A percentile compares a stretch with the other conserved stretches of the same genome.
Conservation (phyloP, 441 rosid species). For the Codiaeum variegatum region DNA sequence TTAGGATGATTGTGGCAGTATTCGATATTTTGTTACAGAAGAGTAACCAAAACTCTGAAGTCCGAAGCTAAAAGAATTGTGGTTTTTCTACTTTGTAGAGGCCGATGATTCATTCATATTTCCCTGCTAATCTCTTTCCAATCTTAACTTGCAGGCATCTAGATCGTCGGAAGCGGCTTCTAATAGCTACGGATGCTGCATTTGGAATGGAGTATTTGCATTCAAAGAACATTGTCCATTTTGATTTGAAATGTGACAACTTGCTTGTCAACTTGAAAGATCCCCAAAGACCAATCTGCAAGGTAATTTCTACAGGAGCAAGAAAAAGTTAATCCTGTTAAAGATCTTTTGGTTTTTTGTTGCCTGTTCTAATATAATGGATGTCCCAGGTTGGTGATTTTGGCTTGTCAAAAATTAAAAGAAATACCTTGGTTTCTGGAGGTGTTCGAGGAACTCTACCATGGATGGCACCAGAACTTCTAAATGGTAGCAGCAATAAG, state of each 20-base stretch:
- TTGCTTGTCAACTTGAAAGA: constrained; percentile 97
- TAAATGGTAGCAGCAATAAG: constrained; percentile 84
- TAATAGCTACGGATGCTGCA: constrained; percentile 98
- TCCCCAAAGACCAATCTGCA: constrained; percentile 88
- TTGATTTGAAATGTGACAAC: constrained; percentile 96
- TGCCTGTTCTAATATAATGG: constrained; percentile 1
- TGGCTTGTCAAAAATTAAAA: constrained; percentile 94
- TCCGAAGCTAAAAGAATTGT: neutral
- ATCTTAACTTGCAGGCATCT: constrained; percentile 57
- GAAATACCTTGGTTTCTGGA: constrained; percentile 97
- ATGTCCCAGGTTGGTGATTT: constrained; percentile 82
- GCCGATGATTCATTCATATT: neutral
- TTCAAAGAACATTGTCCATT: constrained; percentile 91
- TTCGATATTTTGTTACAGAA: neutral
- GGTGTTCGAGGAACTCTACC: constrained; percentile 98
- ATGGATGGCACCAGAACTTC: constrained; percentile 99
- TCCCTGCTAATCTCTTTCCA: constrained; percentile 10
- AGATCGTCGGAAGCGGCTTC: constrained; percentile 83
- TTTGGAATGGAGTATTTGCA: constrained; percentile 99
- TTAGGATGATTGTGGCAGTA: neutral
- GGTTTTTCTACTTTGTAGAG: neutral
- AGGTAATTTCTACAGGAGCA: constrained; percentile 43
- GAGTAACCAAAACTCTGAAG: neutral
- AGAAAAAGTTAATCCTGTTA: neutral
- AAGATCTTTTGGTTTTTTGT: neutral